Base-by-base conservation (phyloP, 2,329 filamentous ascomycete genomes). In the Emergomyces pasteurianus region DNA sequence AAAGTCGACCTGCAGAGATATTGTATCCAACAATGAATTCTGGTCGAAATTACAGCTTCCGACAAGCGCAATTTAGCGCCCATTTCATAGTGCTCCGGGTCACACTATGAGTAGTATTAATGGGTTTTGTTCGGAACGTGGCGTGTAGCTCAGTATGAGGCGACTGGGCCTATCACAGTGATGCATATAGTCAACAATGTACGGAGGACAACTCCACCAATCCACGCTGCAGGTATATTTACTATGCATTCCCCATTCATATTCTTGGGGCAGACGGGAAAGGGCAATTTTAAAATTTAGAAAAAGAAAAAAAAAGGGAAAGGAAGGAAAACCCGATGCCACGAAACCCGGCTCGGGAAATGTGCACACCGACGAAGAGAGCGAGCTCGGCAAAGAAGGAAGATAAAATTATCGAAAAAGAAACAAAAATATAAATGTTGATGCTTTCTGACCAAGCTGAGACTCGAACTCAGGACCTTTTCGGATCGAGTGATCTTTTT, bases 381-480 rank as follows among this genome's bases (percentile, higher is more conserved):
- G 2, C 36, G 12, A 8, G 1, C 36, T 10, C 38, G 8, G 38
- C 2, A 3, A 23, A 46, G 14, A 47, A 43, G 9, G 28, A 26
- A 28, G 26, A 18, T 5, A 18, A 18, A 58, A 31, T 7, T 9
- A 36, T 26, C 23, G 18, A 59, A 21, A 53, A n/a, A 16, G 34
- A 38, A 12, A 54, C 38, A 60, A 49, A 58, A 55, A 60, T 49
- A 55, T 21, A 53, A 14, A 34, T 34, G 26, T 58, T 8, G 23
- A n/a, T 26, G 4, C 2, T 8, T 14, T 54, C 10, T 50, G 61
- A 59, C 61, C 61, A 59, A 59, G 58, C 60, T 60, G 59, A 59
- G 60, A 58, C 60, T 63, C 49, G 61, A 63, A 61, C 61, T 61
- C 54, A 59, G 61, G 60, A 59, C 61, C 61, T 63, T 61, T 61